Evolutionary conservation across 768 basidiomycete species (phyloP), one percentile per base, ranked within the genome.

Genomic region (Suillus bovinus): DNA sequence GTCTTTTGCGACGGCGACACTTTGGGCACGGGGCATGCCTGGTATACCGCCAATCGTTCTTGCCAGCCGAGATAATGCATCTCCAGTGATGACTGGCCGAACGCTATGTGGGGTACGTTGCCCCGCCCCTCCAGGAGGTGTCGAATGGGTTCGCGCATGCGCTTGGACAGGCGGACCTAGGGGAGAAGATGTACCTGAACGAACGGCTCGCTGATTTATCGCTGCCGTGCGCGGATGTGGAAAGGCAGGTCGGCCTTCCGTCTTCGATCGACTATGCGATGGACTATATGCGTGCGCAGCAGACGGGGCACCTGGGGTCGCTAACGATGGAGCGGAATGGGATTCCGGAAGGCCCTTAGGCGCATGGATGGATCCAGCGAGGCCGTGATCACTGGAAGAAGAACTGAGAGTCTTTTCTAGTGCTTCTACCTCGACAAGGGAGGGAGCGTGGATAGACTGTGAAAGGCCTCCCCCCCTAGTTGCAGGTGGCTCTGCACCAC

Each of bases 31-130:
- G 11, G 73, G 7, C 39, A 66, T 44, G 49, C 69, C 61, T 59
- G 70, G 71, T 24, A 69, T 59, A 64, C 72, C 70, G 27, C 84
- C 87, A 44, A 91, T 85, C 11, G 87, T 85, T 66, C 83, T 80
- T 31, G 85, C 86, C 36, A 93, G 72, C 61, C 80, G 79, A 14
- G 89, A 86, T 57, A 91, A 82, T 3, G 89, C 91, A 56, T 88
- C 89, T 14, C 80, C 86, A 6, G 88, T 88, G 66, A 93, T 82
- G 49, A 92, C 81, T n/a, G 91, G 91, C 11, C 91, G 82, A 14
- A 66, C 79, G 38, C 77, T 64, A 64, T 85, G 83, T 20, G 76
- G 72, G 22, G 72, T 58, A 27, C 85, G 82, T 55, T 81, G 76
- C 42, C 70, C 72, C 44, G 68, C 68, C 60, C 63, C 69, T 61